Percentiles rank a stretch among this genome's conserved stretches.
phyloP scores from a whole-genome alignment of 2,329 filamentous ascomycete species.

The Didymella arachidicola region DNA sequence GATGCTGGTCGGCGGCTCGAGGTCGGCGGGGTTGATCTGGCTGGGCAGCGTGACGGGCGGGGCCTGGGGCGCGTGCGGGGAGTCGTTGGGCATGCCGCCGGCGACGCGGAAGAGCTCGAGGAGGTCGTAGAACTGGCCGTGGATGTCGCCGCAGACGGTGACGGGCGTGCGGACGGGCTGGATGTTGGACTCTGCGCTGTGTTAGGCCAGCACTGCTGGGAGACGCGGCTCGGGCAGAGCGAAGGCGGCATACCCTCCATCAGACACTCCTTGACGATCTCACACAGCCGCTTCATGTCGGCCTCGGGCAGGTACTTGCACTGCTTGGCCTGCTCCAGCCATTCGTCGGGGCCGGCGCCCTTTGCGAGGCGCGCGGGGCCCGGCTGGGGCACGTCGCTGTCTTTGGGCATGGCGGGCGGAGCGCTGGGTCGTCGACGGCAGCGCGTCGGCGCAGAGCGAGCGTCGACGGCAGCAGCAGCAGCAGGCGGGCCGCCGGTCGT shows the following conservation, averaged over 20 bases:
- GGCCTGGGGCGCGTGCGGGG: conserved; percentile 65
- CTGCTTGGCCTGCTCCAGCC: conserved; percentile 94
- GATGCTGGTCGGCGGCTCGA: conserved; percentile 89
- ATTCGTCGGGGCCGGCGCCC: conserved; percentile 90
- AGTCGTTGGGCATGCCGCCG: conserved; percentile 91
- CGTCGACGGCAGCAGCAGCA: conserved; percentile 20
- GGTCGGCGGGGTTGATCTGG: conserved; percentile 86
- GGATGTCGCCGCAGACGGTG: conserved; percentile 96
- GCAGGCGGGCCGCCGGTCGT: conserved; percentile 30
- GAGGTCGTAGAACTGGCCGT: conserved; percentile 98
- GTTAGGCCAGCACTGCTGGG: too few relatives aligned
- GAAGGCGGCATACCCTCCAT: conserved; percentile 79
- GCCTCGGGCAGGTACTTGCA: conserved; percentile 96
- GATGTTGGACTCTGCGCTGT: conserved; percentile 85
- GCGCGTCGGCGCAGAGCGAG: conserved; percentile 3
- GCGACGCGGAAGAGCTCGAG: conserved; percentile 96
- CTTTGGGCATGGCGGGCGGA: conserved; percentile 54
- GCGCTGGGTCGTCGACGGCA: neutral
- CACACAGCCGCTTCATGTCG: conserved; percentile 98
- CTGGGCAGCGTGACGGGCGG: conserved; percentile 69
- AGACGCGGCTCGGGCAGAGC: too few relatives aligned
- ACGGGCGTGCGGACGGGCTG: conserved; percentile 97
- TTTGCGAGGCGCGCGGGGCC: conserved; percentile 85
- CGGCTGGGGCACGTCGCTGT: conserved; percentile 79
- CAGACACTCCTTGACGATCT: conserved; percentile 97